phyloP scores from a whole-genome alignment of 306 rosid species.

The Casuarina cunninghamiana region DNA sequence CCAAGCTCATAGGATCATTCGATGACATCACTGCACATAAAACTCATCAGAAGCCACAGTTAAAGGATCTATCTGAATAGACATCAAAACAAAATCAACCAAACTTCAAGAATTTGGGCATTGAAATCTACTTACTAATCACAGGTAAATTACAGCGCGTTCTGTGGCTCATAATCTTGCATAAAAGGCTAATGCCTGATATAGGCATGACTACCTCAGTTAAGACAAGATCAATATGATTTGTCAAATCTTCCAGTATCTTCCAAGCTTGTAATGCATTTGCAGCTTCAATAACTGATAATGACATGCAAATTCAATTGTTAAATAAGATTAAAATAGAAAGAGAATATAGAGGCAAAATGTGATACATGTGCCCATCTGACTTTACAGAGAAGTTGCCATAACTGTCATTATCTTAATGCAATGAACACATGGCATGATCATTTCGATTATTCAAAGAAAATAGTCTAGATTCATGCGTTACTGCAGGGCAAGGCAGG shows the following conservation, averaged over 20 bases:
- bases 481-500: not conserved
- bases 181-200: slow-evolving; percentile 75
- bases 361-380: not conserved
- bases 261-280: slow-evolving; percentile 86
- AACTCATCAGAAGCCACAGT: slow-evolving; percentile 31
- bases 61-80: slow-evolving; percentile 29
- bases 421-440: not conserved
- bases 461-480: not conserved
- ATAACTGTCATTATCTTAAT: not conserved
- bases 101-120: not conserved
- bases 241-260: slow-evolving; percentile 74
- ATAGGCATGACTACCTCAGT: slow-evolving; percentile 94
- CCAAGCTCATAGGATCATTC: slow-evolving; percentile 91
- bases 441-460: not conserved
- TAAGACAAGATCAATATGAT: slow-evolving; percentile 77
- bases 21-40: slow-evolving; percentile 92
- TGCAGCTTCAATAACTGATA: slow-evolving; percentile 55
- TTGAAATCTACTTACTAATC: slow-evolving; percentile 62
- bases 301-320: not conserved
- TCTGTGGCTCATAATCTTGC: slow-evolving; percentile 83
- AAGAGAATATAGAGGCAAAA: not conserved
- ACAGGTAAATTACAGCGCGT: slow-evolving; percentile 78
- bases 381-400: not conserved
- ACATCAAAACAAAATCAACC: slow-evolving; percentile 11
- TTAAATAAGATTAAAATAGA: not conserved